These are phyloP conservation scores for Elymus sibiricus DNA, from an alignment of 176 grass and related monocot species.

Conservation along the genomic window DNA sequence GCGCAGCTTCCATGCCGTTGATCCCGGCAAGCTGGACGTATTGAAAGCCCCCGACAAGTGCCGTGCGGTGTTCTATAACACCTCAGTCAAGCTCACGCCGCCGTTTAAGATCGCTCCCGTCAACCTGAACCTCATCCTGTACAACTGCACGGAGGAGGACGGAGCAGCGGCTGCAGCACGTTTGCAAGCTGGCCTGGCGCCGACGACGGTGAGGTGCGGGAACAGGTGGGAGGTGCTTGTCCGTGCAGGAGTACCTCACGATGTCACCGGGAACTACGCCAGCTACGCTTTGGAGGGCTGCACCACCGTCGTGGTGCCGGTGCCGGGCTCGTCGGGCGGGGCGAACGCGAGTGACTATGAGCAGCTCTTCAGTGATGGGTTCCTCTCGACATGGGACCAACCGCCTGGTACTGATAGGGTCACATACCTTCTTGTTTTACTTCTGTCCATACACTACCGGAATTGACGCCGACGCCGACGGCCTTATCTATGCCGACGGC, in stretches of 20 bases:
- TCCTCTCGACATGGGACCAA: neutral
- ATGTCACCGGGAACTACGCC: neutral
- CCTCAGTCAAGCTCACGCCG: slow-evolving; percentile 8
- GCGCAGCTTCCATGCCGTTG: neutral
- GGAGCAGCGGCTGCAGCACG: neutral
- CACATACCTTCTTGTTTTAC: no score
- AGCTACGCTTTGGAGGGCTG: neutral
- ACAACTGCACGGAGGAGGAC: neutral
- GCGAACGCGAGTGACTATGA: no score
- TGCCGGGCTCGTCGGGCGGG: neutral
- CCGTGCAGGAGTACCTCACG: neutral
- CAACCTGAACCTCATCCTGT: slow-evolving; percentile 32
- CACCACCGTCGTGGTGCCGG: no score
- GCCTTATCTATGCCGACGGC: no score
- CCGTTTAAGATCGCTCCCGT: slow-evolving; percentile 11
- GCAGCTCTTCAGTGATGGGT: neutral
- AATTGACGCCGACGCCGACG: no score
- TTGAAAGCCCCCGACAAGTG: neutral
- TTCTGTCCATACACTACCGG: no score
- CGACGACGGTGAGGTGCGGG: neutral
- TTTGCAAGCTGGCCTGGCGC: no score
- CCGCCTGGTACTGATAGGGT: no score
- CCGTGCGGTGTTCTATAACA: neutral
- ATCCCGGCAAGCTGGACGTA: slow-evolving; percentile 12
- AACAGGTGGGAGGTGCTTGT: neutral